Percentiles rank a stretch among this genome's conserved stretches.
Evolutionary conservation across 305 asterid genomes (phyloP).

Genomic region (Solanum aculeatissimum): DNA sequence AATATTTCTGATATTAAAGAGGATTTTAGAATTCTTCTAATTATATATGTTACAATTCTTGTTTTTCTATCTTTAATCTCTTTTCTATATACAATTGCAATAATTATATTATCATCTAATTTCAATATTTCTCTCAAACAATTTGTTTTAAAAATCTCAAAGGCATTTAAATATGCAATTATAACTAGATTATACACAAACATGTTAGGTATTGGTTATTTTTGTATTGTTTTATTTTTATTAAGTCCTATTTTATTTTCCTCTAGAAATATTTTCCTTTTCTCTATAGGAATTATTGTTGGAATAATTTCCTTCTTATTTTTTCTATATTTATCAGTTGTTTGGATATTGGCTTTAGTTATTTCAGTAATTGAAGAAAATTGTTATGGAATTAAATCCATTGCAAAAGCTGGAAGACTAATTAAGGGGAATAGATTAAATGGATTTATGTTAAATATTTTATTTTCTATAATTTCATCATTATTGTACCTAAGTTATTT

Average conservation of each 20-base stretch:
- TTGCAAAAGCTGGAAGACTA: conserved; percentile 25
- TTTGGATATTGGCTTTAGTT: conserved; percentile 33
- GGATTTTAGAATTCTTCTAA: conserved; percentile 3
- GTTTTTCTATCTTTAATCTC: conserved; percentile 1
- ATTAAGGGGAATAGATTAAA: conserved; percentile 34
- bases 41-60: conserved; percentile 1
- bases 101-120: conserved; percentile 15
- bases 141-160: neutral
- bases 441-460: conserved; percentile 24
- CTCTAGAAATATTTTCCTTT: neutral
- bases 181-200: conserved; percentile 19
- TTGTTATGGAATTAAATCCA: conserved; percentile 28
- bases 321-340: conserved; percentile 13
- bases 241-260: conserved; percentile 6
- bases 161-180: conserved; percentile 19
- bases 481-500: neutral
- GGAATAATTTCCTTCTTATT: neutral
- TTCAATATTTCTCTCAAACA: conserved; percentile 9
- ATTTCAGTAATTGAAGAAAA: conserved; percentile 42
- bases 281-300: neutral
- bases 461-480: neutral
- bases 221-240: neutral
- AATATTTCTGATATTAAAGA: neutral
- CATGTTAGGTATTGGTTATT: conserved; percentile 9
- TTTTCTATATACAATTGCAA: conserved; percentile 14